phyloP scores from a whole-genome alignment of 768 basidiomycete species.

The Kwoniella sp. region DNA sequence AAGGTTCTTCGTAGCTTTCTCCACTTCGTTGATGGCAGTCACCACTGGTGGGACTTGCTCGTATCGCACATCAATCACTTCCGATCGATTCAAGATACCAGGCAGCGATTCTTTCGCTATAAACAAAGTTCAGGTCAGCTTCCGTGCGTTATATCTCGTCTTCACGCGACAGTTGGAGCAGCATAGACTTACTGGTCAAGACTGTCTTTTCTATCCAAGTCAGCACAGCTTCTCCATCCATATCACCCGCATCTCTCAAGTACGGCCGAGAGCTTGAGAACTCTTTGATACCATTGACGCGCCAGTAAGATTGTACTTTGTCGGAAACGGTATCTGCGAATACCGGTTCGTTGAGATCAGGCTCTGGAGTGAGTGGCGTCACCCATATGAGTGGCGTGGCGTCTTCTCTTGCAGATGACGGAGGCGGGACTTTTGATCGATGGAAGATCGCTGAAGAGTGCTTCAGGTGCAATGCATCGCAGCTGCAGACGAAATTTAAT shows the following conservation, averaged over 20 bases:
- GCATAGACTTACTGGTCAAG: slow-evolving; percentile 38
- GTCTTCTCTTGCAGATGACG: slow-evolving; percentile 76
- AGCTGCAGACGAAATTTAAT: slow-evolving; percentile 59
- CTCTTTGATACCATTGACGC: slow-evolving; percentile 79
- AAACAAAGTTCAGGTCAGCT: slow-evolving; percentile 4
- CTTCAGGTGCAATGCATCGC: slow-evolving; percentile 87
- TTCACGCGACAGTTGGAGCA: not conserved
- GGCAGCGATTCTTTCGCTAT: slow-evolving; percentile 59
- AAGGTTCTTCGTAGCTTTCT: slow-evolving; percentile 66
- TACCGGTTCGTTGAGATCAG: slow-evolving; percentile 72
- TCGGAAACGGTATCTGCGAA: slow-evolving; percentile 82
- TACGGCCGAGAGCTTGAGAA: slow-evolving; percentile 76
- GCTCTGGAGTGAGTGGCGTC: slow-evolving; percentile 79
- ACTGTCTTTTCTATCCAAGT: slow-evolving; percentile 81
- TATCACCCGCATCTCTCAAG: slow-evolving; percentile 66
- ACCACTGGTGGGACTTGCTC: slow-evolving; percentile 83
- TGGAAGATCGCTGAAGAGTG: slow-evolving; percentile 81
- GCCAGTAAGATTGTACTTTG: slow-evolving; percentile 80
- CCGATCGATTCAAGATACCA: slow-evolving; percentile 84
- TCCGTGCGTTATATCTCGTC: slow-evolving; percentile 27
- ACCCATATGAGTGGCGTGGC: slow-evolving; percentile 85
- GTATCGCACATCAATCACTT: slow-evolving; percentile 70
- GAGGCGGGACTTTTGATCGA: slow-evolving; percentile 72
- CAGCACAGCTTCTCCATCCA: slow-evolving; percentile 34
- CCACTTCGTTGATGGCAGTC: slow-evolving; percentile 77